Evolutionary conservation across 768 basidiomycete genomes (phyloP).

Genomic region (Serendipita sp.): DNA sequence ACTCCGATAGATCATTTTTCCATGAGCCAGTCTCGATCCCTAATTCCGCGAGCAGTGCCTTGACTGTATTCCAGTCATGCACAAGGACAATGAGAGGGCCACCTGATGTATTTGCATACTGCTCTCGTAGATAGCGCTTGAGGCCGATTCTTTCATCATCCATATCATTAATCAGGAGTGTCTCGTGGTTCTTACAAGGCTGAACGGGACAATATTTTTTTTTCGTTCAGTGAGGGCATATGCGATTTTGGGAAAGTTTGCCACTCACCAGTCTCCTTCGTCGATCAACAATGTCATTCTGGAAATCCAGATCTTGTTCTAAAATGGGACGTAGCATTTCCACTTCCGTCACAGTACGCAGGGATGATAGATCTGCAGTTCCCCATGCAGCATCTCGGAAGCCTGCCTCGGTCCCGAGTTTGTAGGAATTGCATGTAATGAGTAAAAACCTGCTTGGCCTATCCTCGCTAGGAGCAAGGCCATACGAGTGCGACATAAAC

Average conservation of each 20-base stretch:
- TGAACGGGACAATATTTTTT: background rate
- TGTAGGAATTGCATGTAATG: background rate
- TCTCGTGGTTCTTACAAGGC: background rate
- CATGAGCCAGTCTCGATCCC: background rate
- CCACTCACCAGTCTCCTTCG: background rate
- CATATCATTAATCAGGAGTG: background rate
- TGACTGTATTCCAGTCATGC: background rate
- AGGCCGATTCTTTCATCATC: background rate
- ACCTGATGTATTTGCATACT: background rate
- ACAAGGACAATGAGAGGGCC: background rate
- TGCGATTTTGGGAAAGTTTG: too few species aligned
- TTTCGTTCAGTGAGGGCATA: too few species aligned
- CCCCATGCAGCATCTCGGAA: background rate
- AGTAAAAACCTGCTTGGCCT: background rate
- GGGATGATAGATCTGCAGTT: background rate
- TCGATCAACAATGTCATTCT: background rate
- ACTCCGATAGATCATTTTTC: background rate
- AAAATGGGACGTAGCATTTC: background rate
- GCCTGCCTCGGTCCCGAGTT: background rate
- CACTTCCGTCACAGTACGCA: background rate
- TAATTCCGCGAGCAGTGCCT: background rate
- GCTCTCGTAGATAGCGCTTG: background rate
- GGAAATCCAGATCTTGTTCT: constrained; percentile 2
- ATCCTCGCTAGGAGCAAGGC: background rate
- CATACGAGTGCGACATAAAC: background rate